Evolutionary conservation across 1,139 yeast genomes (phyloP).

Genomic region (Candida mesenterica): DNA sequence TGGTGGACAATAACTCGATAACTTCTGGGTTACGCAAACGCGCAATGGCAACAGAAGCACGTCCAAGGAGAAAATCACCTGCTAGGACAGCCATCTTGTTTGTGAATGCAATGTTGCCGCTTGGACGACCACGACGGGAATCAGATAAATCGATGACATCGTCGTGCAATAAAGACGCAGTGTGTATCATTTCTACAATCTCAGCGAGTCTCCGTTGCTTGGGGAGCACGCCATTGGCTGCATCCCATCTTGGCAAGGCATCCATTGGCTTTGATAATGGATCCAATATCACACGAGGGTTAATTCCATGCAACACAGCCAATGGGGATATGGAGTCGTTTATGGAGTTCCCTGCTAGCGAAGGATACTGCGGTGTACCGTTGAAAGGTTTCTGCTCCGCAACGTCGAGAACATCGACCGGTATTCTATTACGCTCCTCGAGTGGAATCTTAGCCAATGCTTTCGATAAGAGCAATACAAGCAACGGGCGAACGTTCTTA

Average conservation of each 20-base stretch:
- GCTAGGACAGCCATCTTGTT: conserved; percentile 97
- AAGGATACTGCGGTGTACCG: conserved; percentile 48
- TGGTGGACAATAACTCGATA: conserved; percentile 88
- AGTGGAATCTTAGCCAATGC: conserved; percentile 77
- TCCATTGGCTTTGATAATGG: conserved; percentile 84
- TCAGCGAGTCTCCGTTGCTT: conserved; percentile 95
- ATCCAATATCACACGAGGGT: conserved; percentile 74
- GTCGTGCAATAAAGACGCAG: conserved; percentile 94
- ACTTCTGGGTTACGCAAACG: conserved; percentile 95
- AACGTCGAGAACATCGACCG: conserved; percentile 61
- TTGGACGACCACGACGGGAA: conserved; percentile 84
- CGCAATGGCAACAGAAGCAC: conserved; percentile 96
- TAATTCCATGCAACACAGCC: conserved; percentile 81
- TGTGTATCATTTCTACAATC: conserved; percentile 97
- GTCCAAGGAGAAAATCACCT: conserved; percentile 90
- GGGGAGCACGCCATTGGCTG: conserved; percentile 73
- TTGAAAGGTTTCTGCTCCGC: conserved; percentile 58
- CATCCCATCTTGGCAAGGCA: conserved; percentile 61
- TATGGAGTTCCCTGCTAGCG: conserved; percentile 55
- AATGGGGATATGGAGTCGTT: conserved; percentile 74
- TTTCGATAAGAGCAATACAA: conserved; percentile 78
- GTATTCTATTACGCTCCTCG: conserved; percentile 62
- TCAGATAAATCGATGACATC: conserved; percentile 95
- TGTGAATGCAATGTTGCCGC: conserved; percentile 90
- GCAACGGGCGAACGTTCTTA: conserved; percentile 88